Conservation (phyloP, 2,329 filamentous ascomycete genomes). For the Clarireedia hainanense region DNA sequence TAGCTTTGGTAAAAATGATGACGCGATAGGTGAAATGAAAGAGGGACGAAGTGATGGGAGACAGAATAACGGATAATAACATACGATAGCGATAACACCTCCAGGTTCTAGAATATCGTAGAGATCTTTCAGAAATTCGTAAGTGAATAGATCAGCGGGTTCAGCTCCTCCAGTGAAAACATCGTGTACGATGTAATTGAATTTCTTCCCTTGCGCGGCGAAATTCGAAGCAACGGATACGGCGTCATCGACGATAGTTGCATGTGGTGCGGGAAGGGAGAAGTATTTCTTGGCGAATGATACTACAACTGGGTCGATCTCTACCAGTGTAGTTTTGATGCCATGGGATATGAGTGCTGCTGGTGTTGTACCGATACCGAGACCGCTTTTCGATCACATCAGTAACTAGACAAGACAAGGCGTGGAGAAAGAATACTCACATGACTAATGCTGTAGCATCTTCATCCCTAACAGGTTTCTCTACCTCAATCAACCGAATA, state of each 20-base stretch:
- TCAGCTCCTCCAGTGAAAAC: conserved; percentile 97
- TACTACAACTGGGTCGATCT: conserved; percentile 87
- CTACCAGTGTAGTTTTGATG: conserved; percentile 87
- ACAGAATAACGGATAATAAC: conserved; percentile 23
- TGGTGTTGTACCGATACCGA: conserved; percentile 88
- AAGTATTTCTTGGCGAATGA: conserved; percentile 81
- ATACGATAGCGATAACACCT: conserved; percentile 81
- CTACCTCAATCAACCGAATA: conserved; percentile 66
- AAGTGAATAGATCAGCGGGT: conserved; percentile 78
- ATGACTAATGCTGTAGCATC: conserved; percentile 77
- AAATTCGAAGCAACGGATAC: conserved; percentile 54
- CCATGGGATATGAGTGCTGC: conserved; percentile 80
- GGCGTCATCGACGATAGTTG: conserved; percentile 74
- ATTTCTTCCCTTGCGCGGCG: conserved; percentile 40
- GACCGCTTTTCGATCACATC: conserved; percentile 47
- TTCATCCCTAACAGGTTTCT: conserved; percentile 44
- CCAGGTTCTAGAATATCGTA: conserved; percentile 63
- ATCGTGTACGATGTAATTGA: conserved; percentile 93
- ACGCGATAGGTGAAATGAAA: no score
- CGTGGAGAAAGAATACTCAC: conserved; percentile 42
- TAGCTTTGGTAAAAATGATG: no score
- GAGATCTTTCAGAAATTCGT: conserved; percentile 71
- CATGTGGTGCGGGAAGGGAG: conserved; percentile 67
- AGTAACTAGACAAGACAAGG: neutral
- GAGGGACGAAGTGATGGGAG: neutral